Conservation (phyloP, 2,329 filamentous ascomycete species). For the Curvularia eragrostidis region DNA sequence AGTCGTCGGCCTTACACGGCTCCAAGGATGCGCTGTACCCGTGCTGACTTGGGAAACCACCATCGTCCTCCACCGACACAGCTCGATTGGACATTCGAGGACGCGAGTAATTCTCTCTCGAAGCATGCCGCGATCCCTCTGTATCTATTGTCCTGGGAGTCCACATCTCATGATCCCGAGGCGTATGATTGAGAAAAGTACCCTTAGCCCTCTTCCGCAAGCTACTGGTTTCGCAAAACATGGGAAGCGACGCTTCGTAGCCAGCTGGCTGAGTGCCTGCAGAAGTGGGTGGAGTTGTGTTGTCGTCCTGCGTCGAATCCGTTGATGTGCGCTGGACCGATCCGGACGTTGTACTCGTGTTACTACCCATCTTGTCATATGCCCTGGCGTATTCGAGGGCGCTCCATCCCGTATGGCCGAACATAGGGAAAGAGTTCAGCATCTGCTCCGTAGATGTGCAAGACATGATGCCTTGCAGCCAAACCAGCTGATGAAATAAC, state of each 20-base stretch:
- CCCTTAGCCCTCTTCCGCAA: constrained; percentile 36
- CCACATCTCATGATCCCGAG: constrained; percentile 37
- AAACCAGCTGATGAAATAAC: not conserved
- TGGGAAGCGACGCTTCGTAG: constrained; percentile 17
- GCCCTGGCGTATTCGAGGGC: constrained; percentile 42
- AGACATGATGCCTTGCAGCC: constrained; percentile 12
- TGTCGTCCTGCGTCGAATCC: constrained; percentile 27
- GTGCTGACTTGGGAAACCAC: constrained; percentile 5
- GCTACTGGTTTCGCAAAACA: constrained; percentile 30
- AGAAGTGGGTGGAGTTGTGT: constrained; percentile 23
- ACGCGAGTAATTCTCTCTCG: constrained; percentile 31
- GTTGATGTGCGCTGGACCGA: constrained; percentile 32
- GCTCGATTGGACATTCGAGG: constrained; percentile 25
- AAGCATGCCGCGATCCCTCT: constrained; percentile 24
- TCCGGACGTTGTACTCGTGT: constrained; percentile 24
- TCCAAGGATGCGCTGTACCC: constrained; percentile 22
- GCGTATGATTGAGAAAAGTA: constrained; percentile 47
- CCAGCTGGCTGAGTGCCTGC: constrained; percentile 22
- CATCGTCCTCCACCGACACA: constrained; percentile 14
- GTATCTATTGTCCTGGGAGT: constrained; percentile 26
- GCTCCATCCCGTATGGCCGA: constrained; percentile 44
- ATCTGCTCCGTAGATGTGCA: constrained; percentile 29
- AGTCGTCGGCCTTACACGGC: constrained; percentile 13
- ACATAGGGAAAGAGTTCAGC: constrained; percentile 40
- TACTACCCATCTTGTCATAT: constrained; percentile 24